phyloP scores from a whole-genome alignment of 257 asterid species.

The Capsicum baccatum region DNA sequence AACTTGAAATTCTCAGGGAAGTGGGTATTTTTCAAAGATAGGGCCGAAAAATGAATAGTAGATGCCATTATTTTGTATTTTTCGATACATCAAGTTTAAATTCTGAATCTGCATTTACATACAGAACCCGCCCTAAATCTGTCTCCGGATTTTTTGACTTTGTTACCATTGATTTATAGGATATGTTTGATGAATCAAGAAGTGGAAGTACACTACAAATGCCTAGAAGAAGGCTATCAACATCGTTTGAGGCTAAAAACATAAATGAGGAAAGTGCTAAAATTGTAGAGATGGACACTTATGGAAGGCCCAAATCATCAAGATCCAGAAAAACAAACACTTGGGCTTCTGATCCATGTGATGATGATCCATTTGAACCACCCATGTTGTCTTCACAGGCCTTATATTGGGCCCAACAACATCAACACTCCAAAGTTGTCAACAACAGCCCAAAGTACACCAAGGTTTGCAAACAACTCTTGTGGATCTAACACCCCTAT shows the following conservation, averaged over 20 bases:
- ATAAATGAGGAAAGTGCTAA: conserved; percentile 68
- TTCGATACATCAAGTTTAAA: background rate
- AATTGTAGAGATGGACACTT: conserved; percentile 77
- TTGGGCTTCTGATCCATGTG: conserved; percentile 45
- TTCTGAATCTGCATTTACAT: background rate
- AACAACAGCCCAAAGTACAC: conserved; percentile 68
- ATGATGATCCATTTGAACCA: conserved; percentile 38
- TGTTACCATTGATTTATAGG: conserved; percentile 39
- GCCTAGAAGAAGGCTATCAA: conserved; percentile 56
- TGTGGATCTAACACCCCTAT: conserved; percentile 39
- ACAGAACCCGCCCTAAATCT: background rate
- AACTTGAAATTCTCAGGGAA: no score
- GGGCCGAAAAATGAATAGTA: background rate
- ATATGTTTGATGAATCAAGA: conserved; percentile 44
- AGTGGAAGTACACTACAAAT: conserved; percentile 38
- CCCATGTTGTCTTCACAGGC: conserved; percentile 28
- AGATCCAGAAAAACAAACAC: conserved; percentile 60
- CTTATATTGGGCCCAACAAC: conserved; percentile 30
- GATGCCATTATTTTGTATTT: no score
- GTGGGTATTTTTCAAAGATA: no score
- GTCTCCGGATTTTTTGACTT: background rate
- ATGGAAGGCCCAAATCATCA: conserved; percentile 55
- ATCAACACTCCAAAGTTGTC: conserved; percentile 43
- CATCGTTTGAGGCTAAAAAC: conserved; percentile 49
- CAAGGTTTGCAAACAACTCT: conserved; percentile 49